These are phyloP conservation scores for Claviceps purpurea DNA, from an alignment of 2,329 filamentous ascomycete species.

Conservation along the genomic window DNA sequence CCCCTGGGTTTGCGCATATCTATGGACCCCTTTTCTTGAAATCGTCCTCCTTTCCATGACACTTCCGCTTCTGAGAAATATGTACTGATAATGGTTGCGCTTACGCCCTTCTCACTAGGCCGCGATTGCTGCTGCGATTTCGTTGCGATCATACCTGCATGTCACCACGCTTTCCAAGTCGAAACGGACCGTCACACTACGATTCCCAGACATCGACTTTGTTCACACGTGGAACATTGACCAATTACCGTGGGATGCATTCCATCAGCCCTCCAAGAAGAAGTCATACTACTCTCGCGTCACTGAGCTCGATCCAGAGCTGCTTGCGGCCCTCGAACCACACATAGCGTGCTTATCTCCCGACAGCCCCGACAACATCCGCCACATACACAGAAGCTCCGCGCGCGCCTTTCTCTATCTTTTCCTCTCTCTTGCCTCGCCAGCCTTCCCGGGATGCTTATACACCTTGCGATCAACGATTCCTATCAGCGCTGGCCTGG, in stretches of 20 bases:
- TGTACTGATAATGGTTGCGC: neutral
- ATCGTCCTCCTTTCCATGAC: no score
- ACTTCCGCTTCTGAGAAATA: no score
- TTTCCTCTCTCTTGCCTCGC: slow-evolving; percentile 73
- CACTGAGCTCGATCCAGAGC: slow-evolving; percentile 68
- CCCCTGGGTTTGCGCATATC: neutral
- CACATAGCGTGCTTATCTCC: slow-evolving; percentile 61
- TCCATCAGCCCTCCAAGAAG: slow-evolving; percentile 72
- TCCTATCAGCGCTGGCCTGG: slow-evolving; percentile 79
- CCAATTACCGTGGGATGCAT: slow-evolving; percentile 72
- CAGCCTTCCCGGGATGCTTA: slow-evolving; percentile 64
- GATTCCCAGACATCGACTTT: slow-evolving; percentile 83
- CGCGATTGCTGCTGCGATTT: slow-evolving; percentile 89
- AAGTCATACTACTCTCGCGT: slow-evolving; percentile 89
- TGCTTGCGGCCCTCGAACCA: slow-evolving; percentile 69
- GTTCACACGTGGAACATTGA: slow-evolving; percentile 92
- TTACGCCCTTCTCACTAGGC: slow-evolving; percentile 37
- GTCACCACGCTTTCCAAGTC: slow-evolving; percentile 92
- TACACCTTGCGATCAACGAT: slow-evolving; percentile 91
- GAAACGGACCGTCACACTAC: slow-evolving; percentile 71
- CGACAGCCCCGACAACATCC: slow-evolving; percentile 50
- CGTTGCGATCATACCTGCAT: slow-evolving; percentile 88
- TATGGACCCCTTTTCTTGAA: no score
- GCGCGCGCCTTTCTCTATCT: slow-evolving; percentile 85
- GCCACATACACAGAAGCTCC: slow-evolving; percentile 73